Evolutionary conservation across 768 basidiomycete genomes (phyloP).

Genomic region (Macrolepiota dolichaula): DNA sequence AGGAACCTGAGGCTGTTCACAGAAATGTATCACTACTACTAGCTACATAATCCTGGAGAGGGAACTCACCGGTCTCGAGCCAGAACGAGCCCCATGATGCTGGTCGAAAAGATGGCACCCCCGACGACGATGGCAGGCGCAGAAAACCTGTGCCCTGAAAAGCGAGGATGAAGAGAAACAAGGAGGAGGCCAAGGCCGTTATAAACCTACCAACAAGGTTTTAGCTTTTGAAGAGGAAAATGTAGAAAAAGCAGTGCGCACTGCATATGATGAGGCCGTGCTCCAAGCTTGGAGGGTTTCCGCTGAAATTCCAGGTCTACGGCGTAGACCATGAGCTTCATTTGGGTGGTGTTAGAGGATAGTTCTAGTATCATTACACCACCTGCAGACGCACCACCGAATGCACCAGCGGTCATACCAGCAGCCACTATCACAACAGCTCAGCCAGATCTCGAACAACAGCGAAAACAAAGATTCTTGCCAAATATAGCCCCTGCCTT

Average conservation of each 20-base stretch:
- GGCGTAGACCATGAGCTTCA: constrained; percentile 52
- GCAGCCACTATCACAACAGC: constrained; percentile 26
- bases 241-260: constrained; percentile 24
- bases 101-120: constrained; percentile 57
- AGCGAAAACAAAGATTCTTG: constrained; percentile 17
- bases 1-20: constrained; percentile 38
- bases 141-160: constrained; percentile 57
- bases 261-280: constrained; percentile 62
- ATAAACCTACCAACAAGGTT: constrained; percentile 41
- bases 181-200: constrained; percentile 67
- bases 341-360: constrained; percentile 5
- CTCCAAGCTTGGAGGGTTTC: constrained; percentile 59
- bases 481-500: constrained; percentile 40
- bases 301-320: constrained; percentile 41
- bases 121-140: constrained; percentile 65
- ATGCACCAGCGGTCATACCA: constrained; percentile 62
- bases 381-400: constrained; percentile 40
- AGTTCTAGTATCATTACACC: neutral
- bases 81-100: constrained; percentile 54
- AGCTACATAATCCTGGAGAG: neutral
- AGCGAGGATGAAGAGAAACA: constrained; percentile 60
- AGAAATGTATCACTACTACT: neutral
- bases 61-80: constrained; percentile 36
- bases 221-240: neutral
- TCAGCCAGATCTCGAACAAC: neutral